Evolutionary conservation across 225 moss, liverwort and hornwort species (phyloP).

Genomic region (Takakia lepidozioides): DNA sequence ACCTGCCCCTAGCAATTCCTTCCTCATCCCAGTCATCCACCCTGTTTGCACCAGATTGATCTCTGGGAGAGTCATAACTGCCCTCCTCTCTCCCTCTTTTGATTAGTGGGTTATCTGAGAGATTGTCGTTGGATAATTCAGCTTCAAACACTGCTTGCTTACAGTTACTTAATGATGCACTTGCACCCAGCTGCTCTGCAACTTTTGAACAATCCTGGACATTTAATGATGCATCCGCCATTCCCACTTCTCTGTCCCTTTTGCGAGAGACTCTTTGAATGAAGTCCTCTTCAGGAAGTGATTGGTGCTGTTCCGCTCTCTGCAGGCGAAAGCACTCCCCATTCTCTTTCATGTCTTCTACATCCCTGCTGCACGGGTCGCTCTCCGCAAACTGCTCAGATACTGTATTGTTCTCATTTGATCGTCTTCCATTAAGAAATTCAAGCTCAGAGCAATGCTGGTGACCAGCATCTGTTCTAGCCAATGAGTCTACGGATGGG

Average conservation of each 20-base stretch:
- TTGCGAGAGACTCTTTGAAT: conserved; percentile 6
- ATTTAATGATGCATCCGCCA: conserved; percentile 7
- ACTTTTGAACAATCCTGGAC: conserved; percentile 17
- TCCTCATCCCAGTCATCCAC: conserved; percentile 49
- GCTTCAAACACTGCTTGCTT: conserved; percentile 29
- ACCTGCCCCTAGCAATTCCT: conserved; percentile 20
- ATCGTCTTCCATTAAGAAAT: neutral
- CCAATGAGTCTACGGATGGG: neutral
- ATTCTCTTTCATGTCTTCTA: conserved; percentile 14
- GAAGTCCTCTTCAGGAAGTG: conserved; percentile 8
- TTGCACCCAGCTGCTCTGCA: conserved; percentile 13
- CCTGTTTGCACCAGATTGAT: conserved; percentile 2
- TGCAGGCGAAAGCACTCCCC: conserved; percentile 11
- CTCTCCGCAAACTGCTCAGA: conserved; percentile 32
- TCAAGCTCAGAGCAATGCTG: conserved; percentile 18
- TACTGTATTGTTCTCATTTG: conserved; percentile 2
- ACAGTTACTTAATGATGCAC: conserved; percentile 15
- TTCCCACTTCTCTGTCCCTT: conserved; percentile 10
- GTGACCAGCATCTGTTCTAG: conserved; percentile 17
- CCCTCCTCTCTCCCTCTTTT: conserved; percentile 10
- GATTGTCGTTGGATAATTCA: conserved; percentile 23
- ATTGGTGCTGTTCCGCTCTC: conserved; percentile 3
- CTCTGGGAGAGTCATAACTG: conserved; percentile 5
- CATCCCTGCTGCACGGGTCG: conserved; percentile 12
- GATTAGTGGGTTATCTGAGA: conserved; percentile 19